Base-by-base conservation (phyloP, 805 yeast species). In the Metschnikowia arizonensis region DNA sequence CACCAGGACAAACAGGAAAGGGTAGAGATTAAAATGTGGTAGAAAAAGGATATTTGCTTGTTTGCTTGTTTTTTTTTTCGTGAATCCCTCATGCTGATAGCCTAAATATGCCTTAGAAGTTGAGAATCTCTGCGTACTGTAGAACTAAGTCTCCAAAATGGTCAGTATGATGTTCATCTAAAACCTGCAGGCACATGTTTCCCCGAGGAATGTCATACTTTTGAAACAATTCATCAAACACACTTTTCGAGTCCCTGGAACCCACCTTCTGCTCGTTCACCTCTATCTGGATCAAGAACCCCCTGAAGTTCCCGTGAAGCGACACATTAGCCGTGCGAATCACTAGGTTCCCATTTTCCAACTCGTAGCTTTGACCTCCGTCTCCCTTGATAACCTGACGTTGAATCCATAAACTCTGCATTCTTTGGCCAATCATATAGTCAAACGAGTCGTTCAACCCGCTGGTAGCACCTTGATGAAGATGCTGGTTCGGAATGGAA, bases 321-420 rank as follows among this genome's bases (percentile, higher is more conserved):
- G 82, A 80, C 32, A 86, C 79, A 57, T 86, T 87, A 34, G 86
- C 82, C 0, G 89, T 77, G 32, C 88, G 66, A 3, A 87, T 65
- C 7, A 68, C 64, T 53, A 82, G 70, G 32, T 66, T 71, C 12
- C 82, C 83, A 38, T 66, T 61, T 61, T 72, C 75, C 2, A 85
- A 56, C 49, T 77, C 76, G 57, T 82, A 86, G 4, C 78, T 76
- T 43, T 75, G 74, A 0, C 95, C 95, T 8, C 85, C 83, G 49
- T 85, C 90, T 1, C 91, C 93, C 55, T 79, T 77, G 40, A 85
- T 74, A 8, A 77, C 69, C 60, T 87, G 95, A 49, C 87, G 69
- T 35, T 78, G 71, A 0, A 72, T 64, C 95, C 95, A 87, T 41
- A 83, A 59, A 50, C 86, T 78, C 58, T 81, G 84, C 44, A 87